phyloP scores from a whole-genome alignment of 1,139 yeast genomes.

The Arxiozyma slooffiae region DNA sequence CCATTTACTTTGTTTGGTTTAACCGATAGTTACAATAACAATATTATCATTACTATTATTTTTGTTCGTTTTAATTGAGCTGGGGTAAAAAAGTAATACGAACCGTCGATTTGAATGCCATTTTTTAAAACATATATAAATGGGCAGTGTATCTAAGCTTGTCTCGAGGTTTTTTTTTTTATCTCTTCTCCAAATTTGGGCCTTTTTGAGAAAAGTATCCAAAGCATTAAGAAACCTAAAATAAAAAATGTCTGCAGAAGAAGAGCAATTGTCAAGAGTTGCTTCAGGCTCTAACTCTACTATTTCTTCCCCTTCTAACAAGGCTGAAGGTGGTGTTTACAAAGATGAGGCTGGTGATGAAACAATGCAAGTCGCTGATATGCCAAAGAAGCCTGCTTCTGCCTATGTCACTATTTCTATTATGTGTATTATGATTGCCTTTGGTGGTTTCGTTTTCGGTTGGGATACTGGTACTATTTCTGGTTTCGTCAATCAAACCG shows the following conservation, averaged over 20 bases:
- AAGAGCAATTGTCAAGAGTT: constrained; percentile 6
- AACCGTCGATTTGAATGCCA: background rate
- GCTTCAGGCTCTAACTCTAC: constrained; percentile 16
- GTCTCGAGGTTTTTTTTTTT: background rate
- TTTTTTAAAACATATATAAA: background rate
- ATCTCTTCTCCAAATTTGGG: background rate
- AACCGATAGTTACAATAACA: background rate
- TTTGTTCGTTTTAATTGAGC: background rate
- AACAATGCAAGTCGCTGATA: constrained; percentile 10
- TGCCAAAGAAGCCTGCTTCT: constrained; percentile 17
- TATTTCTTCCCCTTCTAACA: constrained; percentile 18
- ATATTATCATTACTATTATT: no score
- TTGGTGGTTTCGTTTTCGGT: constrained; percentile 15
- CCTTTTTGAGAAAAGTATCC: no score
- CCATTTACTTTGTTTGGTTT: background rate
- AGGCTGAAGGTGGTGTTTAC: constrained; percentile 15
- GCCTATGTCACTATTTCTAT: constrained; percentile 41
- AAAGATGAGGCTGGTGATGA: constrained; percentile 11
- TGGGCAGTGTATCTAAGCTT: background rate
- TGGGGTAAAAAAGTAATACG: background rate
- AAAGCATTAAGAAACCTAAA: background rate
- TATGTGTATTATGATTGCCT: constrained; percentile 13
- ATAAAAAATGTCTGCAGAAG: constrained; percentile 4
- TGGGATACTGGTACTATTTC: constrained; percentile 16
- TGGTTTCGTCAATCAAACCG: constrained; percentile 12